Base-by-base conservation (phyloP, 139 green algal genomes). In the Eudorina sp. region DNA sequence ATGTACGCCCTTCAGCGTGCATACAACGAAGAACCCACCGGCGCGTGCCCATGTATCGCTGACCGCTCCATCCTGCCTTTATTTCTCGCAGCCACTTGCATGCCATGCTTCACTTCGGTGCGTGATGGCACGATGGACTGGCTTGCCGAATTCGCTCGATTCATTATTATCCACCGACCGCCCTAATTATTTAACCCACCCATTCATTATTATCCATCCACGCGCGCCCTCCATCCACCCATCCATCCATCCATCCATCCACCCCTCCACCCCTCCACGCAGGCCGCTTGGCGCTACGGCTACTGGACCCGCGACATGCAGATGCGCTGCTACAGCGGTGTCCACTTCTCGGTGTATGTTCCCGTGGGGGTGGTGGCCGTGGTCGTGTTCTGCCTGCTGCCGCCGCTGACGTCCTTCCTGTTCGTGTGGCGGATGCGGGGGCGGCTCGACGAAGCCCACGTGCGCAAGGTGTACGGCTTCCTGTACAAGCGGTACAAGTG, bases 401-500 rank as follows among this genome's bases (percentile, higher is more conserved):
- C 84, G 14, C 86, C 86, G 6, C 29, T 83, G 16, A 40, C 53
- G 48, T 68, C 77, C n/a, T 84, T 69, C 40, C n/a, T 83, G 29
- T 40, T 90, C 31, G 34, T 90, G 40, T 90, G 75, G 64, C n/a
- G 55, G 8, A 23, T 76, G 6, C 40, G 86, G 4, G 31, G 34
- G 0, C 34, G n/a, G 9, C 36, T 86, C 27, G 41, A 75, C 1
- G 27, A 90, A 7, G 16, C 38, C 34, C 70, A 55, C 29, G 48
- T 86, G 48, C 76, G 64, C 38, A 73, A 53, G 9, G 66, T 87
- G 31, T 83, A 84, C 53, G 86, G 86, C 40, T 90, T 90, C 51
- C 48, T 90, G 68, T 90, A 88, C 70, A 68, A 88, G 53, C 86
- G 84, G 5, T 90, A 88, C 69, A 85, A 74, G 78, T 85, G 55